These are phyloP conservation scores for Seiridium cupressi DNA, from an alignment of 2,329 filamentous ascomycete genomes.

Conservation along the genomic window DNA sequence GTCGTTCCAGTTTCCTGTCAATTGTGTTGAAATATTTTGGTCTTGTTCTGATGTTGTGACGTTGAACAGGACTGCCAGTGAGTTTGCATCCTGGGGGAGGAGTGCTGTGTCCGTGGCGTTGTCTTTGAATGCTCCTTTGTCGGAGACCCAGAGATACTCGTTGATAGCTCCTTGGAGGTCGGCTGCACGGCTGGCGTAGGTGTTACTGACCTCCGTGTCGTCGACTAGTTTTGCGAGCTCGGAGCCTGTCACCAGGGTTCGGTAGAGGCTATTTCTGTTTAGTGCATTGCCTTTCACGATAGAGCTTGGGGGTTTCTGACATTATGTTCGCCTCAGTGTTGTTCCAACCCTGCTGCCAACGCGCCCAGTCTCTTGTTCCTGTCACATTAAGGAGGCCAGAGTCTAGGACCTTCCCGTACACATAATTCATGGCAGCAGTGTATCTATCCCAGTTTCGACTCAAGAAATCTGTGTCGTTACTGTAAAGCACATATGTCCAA, in stretches of 20 bases:
- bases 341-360: conserved; percentile 46
- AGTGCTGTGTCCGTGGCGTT: conserved; percentile 40
- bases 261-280: conserved; percentile 30
- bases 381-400: conserved; percentile 47
- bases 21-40: conserved; percentile 38
- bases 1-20: conserved; percentile 52
- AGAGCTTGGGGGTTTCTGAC: not conserved
- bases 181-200: conserved; percentile 37
- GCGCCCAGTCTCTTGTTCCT: conserved; percentile 48
- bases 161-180: conserved; percentile 44
- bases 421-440: conserved; percentile 39
- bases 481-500: conserved; percentile 56
- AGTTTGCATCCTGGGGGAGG: conserved; percentile 60
- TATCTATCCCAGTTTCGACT: conserved; percentile 46
- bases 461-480: conserved; percentile 49
- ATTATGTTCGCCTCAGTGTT: conserved; percentile 52
- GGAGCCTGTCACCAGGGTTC: conserved; percentile 52
- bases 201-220: conserved; percentile 35
- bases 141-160: conserved; percentile 44
- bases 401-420: conserved; percentile 18
- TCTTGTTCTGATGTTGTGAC: conserved; percentile 32
- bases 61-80: conserved; percentile 50
- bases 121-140: conserved; percentile 46
- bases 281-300: not conserved
- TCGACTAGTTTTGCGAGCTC: conserved; percentile 46